A percentile compares a stretch with the other conserved stretches of the same genome.
These are phyloP conservation scores for Aspergillus amoenus DNA, from an alignment of 2,329 filamentous ascomycete genomes.

Conservation along the genomic window DNA sequence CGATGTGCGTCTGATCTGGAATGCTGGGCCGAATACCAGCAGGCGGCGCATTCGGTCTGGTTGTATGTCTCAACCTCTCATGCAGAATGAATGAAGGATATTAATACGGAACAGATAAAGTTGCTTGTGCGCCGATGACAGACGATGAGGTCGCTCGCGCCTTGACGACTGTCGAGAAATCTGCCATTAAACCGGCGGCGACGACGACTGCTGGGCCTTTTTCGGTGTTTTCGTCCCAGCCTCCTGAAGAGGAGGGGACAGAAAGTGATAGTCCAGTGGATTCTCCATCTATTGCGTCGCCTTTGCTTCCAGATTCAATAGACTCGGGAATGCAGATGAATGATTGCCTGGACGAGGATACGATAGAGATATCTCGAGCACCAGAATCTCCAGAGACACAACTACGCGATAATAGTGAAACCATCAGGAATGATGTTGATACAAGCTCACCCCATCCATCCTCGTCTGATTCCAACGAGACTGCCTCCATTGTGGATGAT, in stretches of 20 bases:
- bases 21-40: not conserved
- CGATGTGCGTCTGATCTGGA: not conserved
- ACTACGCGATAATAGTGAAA: not conserved
- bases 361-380: not conserved
- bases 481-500: not conserved
- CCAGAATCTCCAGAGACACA: not conserved
- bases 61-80: not conserved
- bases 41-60: not conserved
- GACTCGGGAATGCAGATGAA: not conserved
- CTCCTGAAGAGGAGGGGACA: not conserved
- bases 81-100: not conserved
- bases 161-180: not conserved
- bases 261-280: not conserved
- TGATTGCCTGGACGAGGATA: not conserved
- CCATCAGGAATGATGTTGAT: not conserved
- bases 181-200: not conserved
- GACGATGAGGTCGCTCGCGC: not conserved
- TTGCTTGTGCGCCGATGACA: not conserved
- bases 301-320: rapidly evolving
- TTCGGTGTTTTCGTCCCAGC: not conserved
- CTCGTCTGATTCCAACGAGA: not conserved
- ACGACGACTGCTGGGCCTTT: not conserved
- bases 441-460: not conserved
- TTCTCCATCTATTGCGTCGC: not conserved
- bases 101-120: not conserved